A percentile compares a stretch with the other conserved stretches of the same genome.
These are phyloP conservation scores for Amylocarpus encephaloides DNA, from an alignment of 2,329 filamentous ascomycete species.

Conservation along the genomic window DNA sequence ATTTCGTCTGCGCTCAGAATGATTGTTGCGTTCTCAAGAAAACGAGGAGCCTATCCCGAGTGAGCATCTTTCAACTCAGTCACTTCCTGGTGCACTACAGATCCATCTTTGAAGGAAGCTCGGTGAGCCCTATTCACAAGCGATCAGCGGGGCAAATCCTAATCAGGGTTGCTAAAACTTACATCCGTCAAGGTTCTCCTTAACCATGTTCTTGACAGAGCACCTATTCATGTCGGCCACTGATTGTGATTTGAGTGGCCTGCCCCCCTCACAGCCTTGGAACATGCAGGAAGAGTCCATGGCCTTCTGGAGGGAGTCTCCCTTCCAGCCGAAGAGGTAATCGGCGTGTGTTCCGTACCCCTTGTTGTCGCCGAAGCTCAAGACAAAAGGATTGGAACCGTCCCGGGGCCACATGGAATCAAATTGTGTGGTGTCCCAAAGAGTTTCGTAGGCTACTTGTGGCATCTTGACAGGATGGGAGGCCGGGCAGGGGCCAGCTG, in stretches of 20 bases:
- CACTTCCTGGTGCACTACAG: no score
- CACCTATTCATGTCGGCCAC: conserved; percentile 9
- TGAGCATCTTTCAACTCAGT: no score
- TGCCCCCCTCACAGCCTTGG: conserved; percentile 10
- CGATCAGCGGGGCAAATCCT: no score
- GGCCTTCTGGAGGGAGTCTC: not conserved
- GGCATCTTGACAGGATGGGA: conserved; percentile 48
- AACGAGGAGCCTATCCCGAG: no score
- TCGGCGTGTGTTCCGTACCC: conserved; percentile 1
- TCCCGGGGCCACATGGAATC: conserved; percentile 11
- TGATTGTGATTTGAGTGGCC: conserved; percentile 9
- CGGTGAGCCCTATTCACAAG: no score
- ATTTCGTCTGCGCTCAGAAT: no score
- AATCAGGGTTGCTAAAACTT: not conserved
- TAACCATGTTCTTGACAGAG: conserved; percentile 4
- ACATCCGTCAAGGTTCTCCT: conserved; percentile 10
- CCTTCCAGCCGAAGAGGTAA: conserved; percentile 6
- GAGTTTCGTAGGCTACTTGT: conserved; percentile 53
- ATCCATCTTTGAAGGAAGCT: no score
- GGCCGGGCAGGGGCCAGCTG: conserved; percentile 42
- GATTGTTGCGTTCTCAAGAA: no score
- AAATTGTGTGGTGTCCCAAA: conserved; percentile 41
- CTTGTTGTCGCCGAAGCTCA: conserved; percentile 4
- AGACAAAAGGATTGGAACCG: conserved; percentile 10
- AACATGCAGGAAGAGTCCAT: conserved; percentile 6